These are phyloP conservation scores for Arachnomyces sp. DNA, from an alignment of 2,329 filamentous ascomycete genomes.

Conservation along the genomic window DNA sequence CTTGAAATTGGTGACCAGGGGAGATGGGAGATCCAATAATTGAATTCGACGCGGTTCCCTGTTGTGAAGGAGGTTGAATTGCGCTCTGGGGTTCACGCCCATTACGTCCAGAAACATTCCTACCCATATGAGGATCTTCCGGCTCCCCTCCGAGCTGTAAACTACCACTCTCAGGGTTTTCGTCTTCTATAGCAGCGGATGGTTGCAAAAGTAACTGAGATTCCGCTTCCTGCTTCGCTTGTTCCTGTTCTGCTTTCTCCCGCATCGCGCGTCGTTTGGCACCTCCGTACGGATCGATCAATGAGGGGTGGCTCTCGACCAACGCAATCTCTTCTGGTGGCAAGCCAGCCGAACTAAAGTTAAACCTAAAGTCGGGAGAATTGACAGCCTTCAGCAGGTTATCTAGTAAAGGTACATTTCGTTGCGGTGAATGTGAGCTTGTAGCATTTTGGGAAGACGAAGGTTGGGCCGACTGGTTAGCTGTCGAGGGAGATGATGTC, in stretches of 20 bases:
- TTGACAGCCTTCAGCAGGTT: constrained; percentile 39
- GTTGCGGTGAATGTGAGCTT: constrained; percentile 15
- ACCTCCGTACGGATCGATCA: constrained; percentile 77
- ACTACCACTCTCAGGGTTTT: constrained; percentile 73
- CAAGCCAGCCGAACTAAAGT: constrained; percentile 42
- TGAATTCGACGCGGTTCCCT: constrained; percentile 41
- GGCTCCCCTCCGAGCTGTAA: constrained; percentile 87
- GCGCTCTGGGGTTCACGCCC: constrained; percentile 53
- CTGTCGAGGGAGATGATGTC: constrained; percentile 18
- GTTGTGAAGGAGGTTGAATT: constrained; percentile 70
- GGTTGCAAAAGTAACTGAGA: constrained; percentile 45
- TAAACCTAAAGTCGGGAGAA: constrained; percentile 44
- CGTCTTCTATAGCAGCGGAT: constrained; percentile 51
- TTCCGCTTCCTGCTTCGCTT: constrained; percentile 46
- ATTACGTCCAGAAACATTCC: constrained; percentile 35
- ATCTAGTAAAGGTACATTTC: constrained; percentile 27
- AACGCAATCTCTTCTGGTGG: constrained; percentile 42
- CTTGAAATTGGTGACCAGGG: constrained; percentile 38
- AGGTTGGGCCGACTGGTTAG: constrained; percentile 8
- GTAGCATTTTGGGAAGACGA: constrained; percentile 16
- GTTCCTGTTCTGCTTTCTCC: constrained; percentile 59
- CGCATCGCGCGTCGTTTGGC: constrained; percentile 70
- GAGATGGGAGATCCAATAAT: constrained; percentile 35
- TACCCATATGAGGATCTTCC: constrained; percentile 59
- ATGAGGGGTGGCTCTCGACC: constrained; percentile 56